These are phyloP conservation scores for Pouteria glomerata DNA, from an alignment of 148 eudicot genomes.

Conservation along the genomic window DNA sequence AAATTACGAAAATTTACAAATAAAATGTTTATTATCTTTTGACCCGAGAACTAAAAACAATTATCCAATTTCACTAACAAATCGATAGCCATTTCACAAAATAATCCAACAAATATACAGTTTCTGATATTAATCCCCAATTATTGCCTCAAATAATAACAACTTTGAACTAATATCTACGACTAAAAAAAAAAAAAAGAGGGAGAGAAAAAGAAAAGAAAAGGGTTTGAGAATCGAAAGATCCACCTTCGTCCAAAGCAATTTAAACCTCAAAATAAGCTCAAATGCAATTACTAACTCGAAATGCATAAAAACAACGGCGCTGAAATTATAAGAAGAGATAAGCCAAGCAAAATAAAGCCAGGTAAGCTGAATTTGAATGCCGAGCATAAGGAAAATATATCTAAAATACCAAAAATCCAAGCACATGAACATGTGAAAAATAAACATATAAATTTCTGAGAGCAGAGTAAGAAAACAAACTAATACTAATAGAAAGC, in stretches of 20 bases:
- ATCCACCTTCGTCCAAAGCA: background rate
- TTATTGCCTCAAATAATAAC: too few species aligned
- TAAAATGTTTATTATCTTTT: background rate
- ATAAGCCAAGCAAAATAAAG: background rate
- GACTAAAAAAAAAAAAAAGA: background rate
- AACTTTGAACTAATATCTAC: background rate
- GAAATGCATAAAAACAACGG: background rate
- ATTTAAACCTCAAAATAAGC: background rate
- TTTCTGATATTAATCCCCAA: background rate
- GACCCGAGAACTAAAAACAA: background rate
- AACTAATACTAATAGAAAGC: background rate
- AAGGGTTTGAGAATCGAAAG: background rate
- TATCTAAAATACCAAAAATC: background rate
- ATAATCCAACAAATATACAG: background rate
- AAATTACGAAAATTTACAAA: background rate
- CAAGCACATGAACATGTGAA: background rate
- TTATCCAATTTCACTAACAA: background rate
- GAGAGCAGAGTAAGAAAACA: background rate
- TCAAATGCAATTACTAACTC: background rate
- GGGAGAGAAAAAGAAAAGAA: background rate
- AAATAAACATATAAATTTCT: background rate
- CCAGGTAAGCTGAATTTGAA: constrained; percentile 4
- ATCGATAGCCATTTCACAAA: background rate
- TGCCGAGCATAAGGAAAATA: background rate
- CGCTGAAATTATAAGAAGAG: background rate